Evolutionary conservation across 2,329 filamentous ascomycete species (phyloP).

Genomic region (Fusarium scirpi): DNA sequence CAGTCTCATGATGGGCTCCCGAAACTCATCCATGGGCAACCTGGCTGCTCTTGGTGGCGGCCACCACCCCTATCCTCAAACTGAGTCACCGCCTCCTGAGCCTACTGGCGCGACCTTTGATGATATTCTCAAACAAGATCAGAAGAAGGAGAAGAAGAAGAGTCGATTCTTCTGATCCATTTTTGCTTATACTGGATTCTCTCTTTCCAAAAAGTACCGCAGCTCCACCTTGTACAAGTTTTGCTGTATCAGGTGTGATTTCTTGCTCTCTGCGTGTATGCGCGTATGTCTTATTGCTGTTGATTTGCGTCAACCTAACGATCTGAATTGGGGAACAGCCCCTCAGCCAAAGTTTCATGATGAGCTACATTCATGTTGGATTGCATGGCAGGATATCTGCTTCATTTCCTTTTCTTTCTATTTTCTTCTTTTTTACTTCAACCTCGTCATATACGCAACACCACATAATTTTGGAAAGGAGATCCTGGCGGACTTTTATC

Average conservation of each 20-base stretch:
- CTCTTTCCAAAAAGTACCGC: conserved; percentile 7
- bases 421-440: conserved; percentile 14
- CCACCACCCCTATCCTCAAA: conserved; percentile 22
- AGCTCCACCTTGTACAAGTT: conserved; percentile 19
- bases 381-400: conserved; percentile 12
- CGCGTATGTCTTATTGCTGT: conserved; percentile 8
- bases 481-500: conserved; percentile 21
- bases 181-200: neutral
- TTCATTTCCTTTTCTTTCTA: conserved; percentile 2
- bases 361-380: conserved; percentile 23
- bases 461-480: conserved; percentile 34
- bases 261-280: conserved; percentile 4
- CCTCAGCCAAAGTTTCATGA: conserved; percentile 15
- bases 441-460: conserved; percentile 25
- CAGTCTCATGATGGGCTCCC: conserved; percentile 50
- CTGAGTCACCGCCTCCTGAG: conserved; percentile 40
- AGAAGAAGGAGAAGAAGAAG: conserved; percentile 57
- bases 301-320: conserved; percentile 12
- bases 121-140: conserved; percentile 58
- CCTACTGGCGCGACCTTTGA: conserved; percentile 60
- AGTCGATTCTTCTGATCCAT: conserved; percentile 54
- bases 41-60: conserved; percentile 46
- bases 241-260: conserved; percentile 10
- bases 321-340: conserved; percentile 10
- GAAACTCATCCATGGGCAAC: conserved; percentile 54